Conservation (phyloP, 768 basidiomycete species). For the Amanita pallidorosea region DNA sequence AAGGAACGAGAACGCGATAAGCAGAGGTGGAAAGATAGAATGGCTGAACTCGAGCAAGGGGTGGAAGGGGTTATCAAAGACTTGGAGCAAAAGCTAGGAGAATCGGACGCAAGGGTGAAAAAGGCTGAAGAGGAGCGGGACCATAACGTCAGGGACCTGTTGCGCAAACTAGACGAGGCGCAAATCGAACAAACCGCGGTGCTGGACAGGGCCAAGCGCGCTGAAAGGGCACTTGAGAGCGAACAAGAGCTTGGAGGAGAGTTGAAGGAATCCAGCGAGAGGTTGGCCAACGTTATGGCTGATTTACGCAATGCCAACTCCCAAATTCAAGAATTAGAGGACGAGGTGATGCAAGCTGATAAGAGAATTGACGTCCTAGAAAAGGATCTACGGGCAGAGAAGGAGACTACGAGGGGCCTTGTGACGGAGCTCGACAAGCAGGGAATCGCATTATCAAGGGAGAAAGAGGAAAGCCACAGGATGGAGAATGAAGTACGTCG, state of each 20-base stretch:
- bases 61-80: conserved; percentile 58
- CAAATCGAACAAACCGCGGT: conserved; percentile 46
- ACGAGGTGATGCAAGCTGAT: conserved; percentile 43
- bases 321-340: conserved; percentile 52
- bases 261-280: conserved; percentile 54
- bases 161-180: conserved; percentile 31
- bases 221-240: conserved; percentile 51
- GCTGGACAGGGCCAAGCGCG: conserved; percentile 49
- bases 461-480: conserved; percentile 16
- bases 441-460: conserved; percentile 25
- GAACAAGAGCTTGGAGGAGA: conserved; percentile 62
- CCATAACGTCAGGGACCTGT: conserved; percentile 31
- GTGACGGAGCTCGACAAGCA: conserved; percentile 31
- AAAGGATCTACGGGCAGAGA: conserved; percentile 44
- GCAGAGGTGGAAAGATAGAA: conserved; percentile 59
- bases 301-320: conserved; percentile 51
- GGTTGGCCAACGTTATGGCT: conserved; percentile 39
- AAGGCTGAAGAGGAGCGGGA: conserved; percentile 27
- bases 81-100: conserved; percentile 44
- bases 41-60: conserved; percentile 61
- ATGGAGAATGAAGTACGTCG: conserved; percentile 25
- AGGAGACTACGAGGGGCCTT: conserved; percentile 28
- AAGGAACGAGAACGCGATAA: conserved; percentile 54
- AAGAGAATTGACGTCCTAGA: conserved; percentile 45
- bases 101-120: conserved; percentile 37